These are phyloP conservation scores for Heliocybe sulcata DNA, from an alignment of 1,284 basidiomycete species.

Conservation along the genomic window DNA sequence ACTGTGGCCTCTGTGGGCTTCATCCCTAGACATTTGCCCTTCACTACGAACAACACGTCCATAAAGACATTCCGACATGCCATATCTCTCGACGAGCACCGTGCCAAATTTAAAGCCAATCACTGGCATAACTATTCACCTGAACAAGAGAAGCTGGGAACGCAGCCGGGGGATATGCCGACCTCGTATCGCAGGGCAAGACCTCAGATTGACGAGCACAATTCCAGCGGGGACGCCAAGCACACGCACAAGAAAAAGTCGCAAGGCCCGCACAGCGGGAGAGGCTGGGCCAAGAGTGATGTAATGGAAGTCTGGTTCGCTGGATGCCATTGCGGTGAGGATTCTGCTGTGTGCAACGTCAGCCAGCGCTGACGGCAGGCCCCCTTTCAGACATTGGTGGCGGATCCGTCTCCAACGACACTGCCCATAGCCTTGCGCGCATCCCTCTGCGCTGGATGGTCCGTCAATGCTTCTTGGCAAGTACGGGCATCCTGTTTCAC, in stretches of 20 bases:
- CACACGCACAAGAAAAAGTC: not conserved
- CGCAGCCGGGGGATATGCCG: slow-evolving; percentile 38
- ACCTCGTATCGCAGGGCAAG: slow-evolving; percentile 13
- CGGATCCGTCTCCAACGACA: slow-evolving; percentile 35
- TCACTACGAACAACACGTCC: slow-evolving; percentile 35
- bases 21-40: slow-evolving; percentile 47
- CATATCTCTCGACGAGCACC: slow-evolving; percentile 46
- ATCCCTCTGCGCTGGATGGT: slow-evolving; percentile 53
- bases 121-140: slow-evolving; percentile 14
- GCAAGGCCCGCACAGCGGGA: slow-evolving; percentile 6
- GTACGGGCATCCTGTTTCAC: slow-evolving; percentile 48
- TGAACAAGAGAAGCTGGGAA: slow-evolving; percentile 23
- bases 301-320: slow-evolving; percentile 51
- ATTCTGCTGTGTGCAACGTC: not conserved
- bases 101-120: slow-evolving; percentile 20
- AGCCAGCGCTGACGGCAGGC: not conserved
- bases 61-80: slow-evolving; percentile 49
- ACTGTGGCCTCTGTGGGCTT: no score
- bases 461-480: slow-evolving; percentile 41
- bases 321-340: slow-evolving; percentile 27
- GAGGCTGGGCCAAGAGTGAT: slow-evolving; percentile 22
- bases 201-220: not conserved
- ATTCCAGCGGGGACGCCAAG: not conserved
- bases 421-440: slow-evolving; percentile 34
- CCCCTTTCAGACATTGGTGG: slow-evolving; percentile 41